These are phyloP conservation scores for Scenedesmus sp. DNA, from an alignment of 163 green algal species.

Conservation along the genomic window DNA sequence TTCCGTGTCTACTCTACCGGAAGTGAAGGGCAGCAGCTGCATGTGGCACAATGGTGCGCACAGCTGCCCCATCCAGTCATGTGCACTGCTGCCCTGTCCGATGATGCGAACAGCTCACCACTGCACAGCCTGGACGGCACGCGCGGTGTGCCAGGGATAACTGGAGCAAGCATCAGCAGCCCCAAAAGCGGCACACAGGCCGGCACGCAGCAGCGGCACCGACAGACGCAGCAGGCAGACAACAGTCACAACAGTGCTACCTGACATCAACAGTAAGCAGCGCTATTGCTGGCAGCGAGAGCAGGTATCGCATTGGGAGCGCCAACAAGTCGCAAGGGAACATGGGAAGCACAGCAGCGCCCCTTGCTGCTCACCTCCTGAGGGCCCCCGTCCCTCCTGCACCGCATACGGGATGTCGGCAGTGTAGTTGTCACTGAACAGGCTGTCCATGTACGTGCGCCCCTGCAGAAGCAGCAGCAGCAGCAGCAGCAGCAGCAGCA, in stretches of 20 bases:
- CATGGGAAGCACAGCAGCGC: too few relatives aligned
- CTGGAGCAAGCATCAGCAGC: background rate
- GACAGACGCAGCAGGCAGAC: background rate
- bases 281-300: too few relatives aligned
- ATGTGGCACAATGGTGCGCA: too few relatives aligned
- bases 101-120: background rate
- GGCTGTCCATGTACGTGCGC: background rate
- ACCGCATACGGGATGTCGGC: background rate
- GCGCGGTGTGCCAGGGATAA: too few relatives aligned
- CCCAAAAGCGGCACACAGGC: too few relatives aligned
- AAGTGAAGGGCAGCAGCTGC: too few relatives aligned
- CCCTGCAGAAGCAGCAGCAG: background rate
- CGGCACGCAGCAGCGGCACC: background rate
- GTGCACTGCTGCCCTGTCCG: too few relatives aligned
- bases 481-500: background rate
- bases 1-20: too few relatives aligned
- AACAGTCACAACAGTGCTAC: background rate
- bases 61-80: too few relatives aligned
- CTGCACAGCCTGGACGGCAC: background rate
- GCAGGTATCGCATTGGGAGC: too few relatives aligned
- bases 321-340: too few relatives aligned
- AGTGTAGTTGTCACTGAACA: background rate
- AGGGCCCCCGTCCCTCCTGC: background rate
- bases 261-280: too few relatives aligned
- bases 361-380: background rate